A percentile compares a stretch with the other conserved stretches of the same genome.
Evolutionary conservation across 1,284 basidiomycete genomes (phyloP).

Genomic region (Lignosus rhinocerotis): DNA sequence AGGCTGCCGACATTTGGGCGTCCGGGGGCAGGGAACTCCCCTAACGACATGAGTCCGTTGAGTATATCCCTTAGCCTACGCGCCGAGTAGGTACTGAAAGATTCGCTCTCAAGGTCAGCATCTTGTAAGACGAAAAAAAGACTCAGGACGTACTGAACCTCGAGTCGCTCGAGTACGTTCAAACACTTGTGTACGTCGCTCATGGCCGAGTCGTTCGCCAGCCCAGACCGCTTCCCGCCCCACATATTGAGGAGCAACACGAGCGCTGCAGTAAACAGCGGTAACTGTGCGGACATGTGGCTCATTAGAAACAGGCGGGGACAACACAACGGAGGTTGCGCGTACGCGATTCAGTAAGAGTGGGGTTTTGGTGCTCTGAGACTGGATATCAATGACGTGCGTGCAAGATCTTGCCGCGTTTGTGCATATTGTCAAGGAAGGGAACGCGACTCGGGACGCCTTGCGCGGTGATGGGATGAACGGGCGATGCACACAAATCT

Average conservation of each 20-base stretch:
- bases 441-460: conserved; percentile 1
- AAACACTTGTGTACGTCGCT: conserved; percentile 72
- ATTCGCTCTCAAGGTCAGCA: background rate
- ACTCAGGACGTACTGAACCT: conserved; percentile 41
- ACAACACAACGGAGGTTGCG: background rate
- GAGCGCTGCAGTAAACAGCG: conserved; percentile 63
- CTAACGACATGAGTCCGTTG: conserved; percentile 4
- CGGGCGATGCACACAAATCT: conserved; percentile 60
- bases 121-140: background rate
- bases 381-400: conserved; percentile 28
- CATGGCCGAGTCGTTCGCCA: conserved; percentile 54
- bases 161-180: conserved; percentile 52
- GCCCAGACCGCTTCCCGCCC: conserved; percentile 62
- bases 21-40: conserved; percentile 6
- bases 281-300: conserved; percentile 27
- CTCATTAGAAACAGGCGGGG: background rate
- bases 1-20: background rate
- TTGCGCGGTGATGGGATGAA: conserved; percentile 51
- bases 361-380: conserved; percentile 26
- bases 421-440: conserved; percentile 12
- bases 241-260: conserved; percentile 77
- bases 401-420: conserved; percentile 11
- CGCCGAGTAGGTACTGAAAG: background rate
- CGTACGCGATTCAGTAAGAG: conserved; percentile 6
- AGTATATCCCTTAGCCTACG: conserved; percentile 11